Conservation (phyloP, 495 filamentous ascomycete genomes). For the Tuber melanosporum region DNA sequence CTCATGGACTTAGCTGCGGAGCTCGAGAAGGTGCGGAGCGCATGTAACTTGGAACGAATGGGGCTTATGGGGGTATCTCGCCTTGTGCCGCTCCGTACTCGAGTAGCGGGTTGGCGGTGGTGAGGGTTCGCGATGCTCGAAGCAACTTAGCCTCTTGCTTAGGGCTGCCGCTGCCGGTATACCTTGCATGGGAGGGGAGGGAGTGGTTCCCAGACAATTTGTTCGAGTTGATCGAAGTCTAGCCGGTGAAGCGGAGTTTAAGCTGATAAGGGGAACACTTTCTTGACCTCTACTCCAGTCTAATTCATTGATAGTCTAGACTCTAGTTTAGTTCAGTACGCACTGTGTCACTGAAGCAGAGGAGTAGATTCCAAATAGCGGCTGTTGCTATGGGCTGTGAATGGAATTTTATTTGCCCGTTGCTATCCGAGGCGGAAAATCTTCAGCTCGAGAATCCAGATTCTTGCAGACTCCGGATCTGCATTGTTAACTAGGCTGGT, state of each 20-base stretch:
- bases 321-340: background rate
- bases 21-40: background rate
- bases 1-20: background rate
- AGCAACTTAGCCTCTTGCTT: background rate
- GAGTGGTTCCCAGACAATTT: background rate
- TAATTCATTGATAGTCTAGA: background rate
- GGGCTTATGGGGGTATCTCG: background rate
- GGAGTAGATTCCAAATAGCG: background rate
- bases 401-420: background rate
- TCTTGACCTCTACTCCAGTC: background rate
- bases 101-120: background rate
- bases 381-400: background rate
- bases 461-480: background rate
- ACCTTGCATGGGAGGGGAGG: background rate
- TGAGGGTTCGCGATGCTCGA: background rate
- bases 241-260: background rate
- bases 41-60: background rate
- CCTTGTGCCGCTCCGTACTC: background rate
- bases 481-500: background rate
- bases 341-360: background rate
- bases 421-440: background rate
- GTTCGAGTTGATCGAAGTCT: background rate
- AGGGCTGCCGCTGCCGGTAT: background rate
- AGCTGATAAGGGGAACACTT: background rate
- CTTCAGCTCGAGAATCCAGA: background rate